Conservation (phyloP, 192 early-diverging fungal species). For the Obelidium mucronatum region DNA sequence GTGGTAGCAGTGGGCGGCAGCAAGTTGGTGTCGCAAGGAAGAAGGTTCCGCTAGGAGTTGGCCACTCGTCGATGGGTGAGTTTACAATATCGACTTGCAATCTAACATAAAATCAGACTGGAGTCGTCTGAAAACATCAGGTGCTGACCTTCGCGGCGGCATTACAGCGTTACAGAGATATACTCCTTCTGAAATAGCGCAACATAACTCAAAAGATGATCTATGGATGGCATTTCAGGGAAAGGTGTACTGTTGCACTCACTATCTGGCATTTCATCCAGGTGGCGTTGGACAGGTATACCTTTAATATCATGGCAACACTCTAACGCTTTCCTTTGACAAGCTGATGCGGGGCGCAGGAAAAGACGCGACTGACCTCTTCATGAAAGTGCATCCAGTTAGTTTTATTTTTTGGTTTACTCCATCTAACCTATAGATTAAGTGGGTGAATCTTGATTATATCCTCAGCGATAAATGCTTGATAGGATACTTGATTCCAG, state of each 20-base stretch:
- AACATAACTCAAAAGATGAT: conserved; percentile 80
- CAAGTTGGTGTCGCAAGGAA: conserved; percentile 43
- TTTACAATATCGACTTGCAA: background rate
- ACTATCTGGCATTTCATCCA: conserved; percentile 90
- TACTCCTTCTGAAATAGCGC: conserved; percentile 75
- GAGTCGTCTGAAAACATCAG: conserved; percentile 83
- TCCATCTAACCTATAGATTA: background rate
- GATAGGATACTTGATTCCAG: conserved; percentile 59
- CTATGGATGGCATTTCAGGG: conserved; percentile 90
- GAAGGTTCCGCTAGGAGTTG: conserved; percentile 86
- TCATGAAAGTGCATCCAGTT: conserved; percentile 78
- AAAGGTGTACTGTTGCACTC: conserved; percentile 92
- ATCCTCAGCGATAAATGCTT: conserved; percentile 83
- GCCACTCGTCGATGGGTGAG: conserved; percentile 71
- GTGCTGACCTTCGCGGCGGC: conserved; percentile 72
- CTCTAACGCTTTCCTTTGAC: background rate
- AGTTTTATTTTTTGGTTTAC: conserved; percentile 4
- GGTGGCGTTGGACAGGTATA: conserved; percentile 69
- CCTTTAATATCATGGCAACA: background rate
- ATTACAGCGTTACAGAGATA: conserved; percentile 62
- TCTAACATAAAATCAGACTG: conserved; percentile 69
- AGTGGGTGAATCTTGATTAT: conserved; percentile 93
- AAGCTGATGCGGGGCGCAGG: conserved; percentile 74
- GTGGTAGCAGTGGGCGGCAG: background rate
- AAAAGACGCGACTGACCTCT: conserved; percentile 89